Evolutionary conservation across 108 stramenopile genomes (phyloP), one percentile per base, ranked within the genome.

Genomic region (Chaetoceros tenuissimus): DNA sequence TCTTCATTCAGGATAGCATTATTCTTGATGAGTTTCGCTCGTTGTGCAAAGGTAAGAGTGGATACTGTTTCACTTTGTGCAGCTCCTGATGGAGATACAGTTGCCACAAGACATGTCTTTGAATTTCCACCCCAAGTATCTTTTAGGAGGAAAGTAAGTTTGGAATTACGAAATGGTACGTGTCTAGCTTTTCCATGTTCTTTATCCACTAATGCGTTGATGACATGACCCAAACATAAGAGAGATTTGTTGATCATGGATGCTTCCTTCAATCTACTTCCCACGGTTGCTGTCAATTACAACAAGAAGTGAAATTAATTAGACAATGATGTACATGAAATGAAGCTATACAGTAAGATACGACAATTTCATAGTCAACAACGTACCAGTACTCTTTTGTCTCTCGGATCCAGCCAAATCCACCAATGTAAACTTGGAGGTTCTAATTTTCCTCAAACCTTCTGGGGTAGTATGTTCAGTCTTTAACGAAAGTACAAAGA

Each of bases 231-330:
- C n/a, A 89, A 65, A 51, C 73, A 67, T 3, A 70, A 55, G 2
- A 89, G 63, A 0, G 79, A 81, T 28, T 57, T 71, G 56, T 89
- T 89, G 71, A 89, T 89, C 57, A 65, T 82, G 40, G 71, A 68
- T 3, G 87, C 84, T 56, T 89, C 87, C 67, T 81, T 80, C 27
- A 85, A 64, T 23, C 72, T 56, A 19, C 74, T 67, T 43, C 83
- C 82, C 17, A 34, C 22, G 13, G 51, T 51, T 27, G 54, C 26
- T 21, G 28, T 5, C 10, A 27, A 20, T 5, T 55, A 28, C 16
- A 10, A 18, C 18, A 18, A 18, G 18, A 17, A 45, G 17, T 18
- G 18, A 18, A 45, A 45, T n/a, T n/a, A n/a, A n/a, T n/a, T n/a
- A n/a, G n/a, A n/a, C n/a, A n/a, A n/a, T n/a, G n/a, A n/a, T n/a